Conservation (phyloP, 2,329 filamentous ascomycete species). For the Aspergillus uvarum region DNA sequence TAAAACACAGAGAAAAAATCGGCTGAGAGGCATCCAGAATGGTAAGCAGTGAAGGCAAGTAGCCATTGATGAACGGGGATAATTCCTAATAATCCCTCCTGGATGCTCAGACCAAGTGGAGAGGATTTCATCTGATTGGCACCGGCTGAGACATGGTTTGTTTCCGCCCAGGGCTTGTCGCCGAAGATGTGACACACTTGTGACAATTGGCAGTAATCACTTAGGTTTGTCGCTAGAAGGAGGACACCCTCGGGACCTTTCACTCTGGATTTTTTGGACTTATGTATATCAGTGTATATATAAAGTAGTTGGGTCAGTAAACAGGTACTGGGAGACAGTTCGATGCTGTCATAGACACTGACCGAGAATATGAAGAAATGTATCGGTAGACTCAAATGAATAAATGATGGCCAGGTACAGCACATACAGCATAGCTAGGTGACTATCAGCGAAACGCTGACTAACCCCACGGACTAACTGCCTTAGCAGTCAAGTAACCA, state of each 20-base stretch:
- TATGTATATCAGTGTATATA: too few relatives aligned
- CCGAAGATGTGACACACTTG: slow-evolving; percentile 24
- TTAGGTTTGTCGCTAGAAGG: neutral
- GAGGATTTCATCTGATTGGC: slow-evolving; percentile 20
- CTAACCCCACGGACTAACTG: neutral
- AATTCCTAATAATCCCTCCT: slow-evolving; percentile 15
- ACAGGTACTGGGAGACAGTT: neutral
- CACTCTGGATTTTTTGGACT: too few relatives aligned
- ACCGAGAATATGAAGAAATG: neutral
- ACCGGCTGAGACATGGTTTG: slow-evolving; percentile 36
- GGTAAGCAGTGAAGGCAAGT: neutral
- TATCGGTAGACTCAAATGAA: too few relatives aligned
- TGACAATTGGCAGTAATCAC: slow-evolving; percentile 13
- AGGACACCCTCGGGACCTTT: neutral
- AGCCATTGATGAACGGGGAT: slow-evolving; percentile 1
- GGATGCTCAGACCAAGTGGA: slow-evolving; percentile 18
- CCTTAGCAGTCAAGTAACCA: too few relatives aligned
- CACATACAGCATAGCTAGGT: neutral
- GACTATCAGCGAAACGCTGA: neutral
- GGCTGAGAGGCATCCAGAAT: neutral
- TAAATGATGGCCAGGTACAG: too few relatives aligned
- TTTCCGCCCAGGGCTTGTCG: slow-evolving; percentile 27
- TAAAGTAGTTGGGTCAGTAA: neutral
- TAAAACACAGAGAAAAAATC: neutral
- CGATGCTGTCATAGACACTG: neutral